phyloP scores from a whole-genome alignment of 495 filamentous ascomycete species.

The Hypoxylon fuscum region DNA sequence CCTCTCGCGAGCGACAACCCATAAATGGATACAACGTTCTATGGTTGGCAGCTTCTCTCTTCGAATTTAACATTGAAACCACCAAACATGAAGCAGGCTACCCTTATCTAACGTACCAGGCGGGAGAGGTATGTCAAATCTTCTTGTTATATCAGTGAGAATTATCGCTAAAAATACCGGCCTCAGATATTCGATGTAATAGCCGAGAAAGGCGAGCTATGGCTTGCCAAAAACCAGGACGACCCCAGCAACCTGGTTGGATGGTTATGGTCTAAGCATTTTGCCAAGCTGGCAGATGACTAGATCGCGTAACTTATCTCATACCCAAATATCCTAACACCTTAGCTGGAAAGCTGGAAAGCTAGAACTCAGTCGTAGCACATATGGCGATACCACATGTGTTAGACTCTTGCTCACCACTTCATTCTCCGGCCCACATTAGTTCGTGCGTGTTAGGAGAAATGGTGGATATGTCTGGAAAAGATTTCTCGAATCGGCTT shows the following conservation, averaged over 20 bases:
- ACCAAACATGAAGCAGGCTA: slow-evolving; percentile 93
- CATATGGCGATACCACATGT: neutral
- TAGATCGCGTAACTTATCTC: slow-evolving; percentile 28
- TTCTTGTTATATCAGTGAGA: neutral
- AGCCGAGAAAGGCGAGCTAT: slow-evolving; percentile 95
- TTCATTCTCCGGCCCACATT: slow-evolving; percentile 1
- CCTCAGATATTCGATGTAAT: slow-evolving; percentile 83
- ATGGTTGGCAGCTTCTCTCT: slow-evolving; percentile 92
- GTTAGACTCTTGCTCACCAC: slow-evolving; percentile 4
- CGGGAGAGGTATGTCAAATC: slow-evolving; percentile 72
- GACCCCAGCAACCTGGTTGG: slow-evolving; percentile 80
- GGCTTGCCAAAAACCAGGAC: slow-evolving; percentile 97
- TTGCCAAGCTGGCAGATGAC: slow-evolving; percentile 76
- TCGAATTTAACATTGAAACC: slow-evolving; percentile 94
- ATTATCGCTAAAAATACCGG: slow-evolving; percentile 5
- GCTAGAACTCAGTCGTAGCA: neutral
- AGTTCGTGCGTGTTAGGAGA: slow-evolving; percentile 7
- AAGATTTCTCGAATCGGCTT: slow-evolving; percentile 21
- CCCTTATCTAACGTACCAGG: slow-evolving; percentile 93
- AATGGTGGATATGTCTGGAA: slow-evolving; percentile 9
- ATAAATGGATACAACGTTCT: slow-evolving; percentile 63
- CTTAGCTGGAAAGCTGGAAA: too few relatives aligned
- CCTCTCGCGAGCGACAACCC: slow-evolving; percentile 57
- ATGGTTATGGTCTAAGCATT: slow-evolving; percentile 99
- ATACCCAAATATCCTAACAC: slow-evolving; percentile 8